A percentile compares a stretch with the other conserved stretches of the same genome.
Evolutionary conservation across 805 yeast species (phyloP).

Genomic region (Starmerella tilneyi): DNA sequence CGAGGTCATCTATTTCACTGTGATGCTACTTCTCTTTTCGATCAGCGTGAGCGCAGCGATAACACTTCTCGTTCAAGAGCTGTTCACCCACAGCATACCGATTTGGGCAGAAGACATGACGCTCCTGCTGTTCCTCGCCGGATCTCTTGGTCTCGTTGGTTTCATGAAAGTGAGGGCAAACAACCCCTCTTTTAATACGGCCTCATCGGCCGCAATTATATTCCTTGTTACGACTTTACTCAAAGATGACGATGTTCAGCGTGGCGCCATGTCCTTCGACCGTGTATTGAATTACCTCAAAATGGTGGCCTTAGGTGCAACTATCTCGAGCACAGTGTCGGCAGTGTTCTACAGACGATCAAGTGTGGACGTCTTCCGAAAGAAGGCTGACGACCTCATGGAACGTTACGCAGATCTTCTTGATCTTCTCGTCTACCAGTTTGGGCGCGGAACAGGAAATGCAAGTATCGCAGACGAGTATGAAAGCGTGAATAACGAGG

Average conservation of each 20-base stretch:
- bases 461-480: slow-evolving; percentile 27
- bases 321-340: slow-evolving; percentile 50
- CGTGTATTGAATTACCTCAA: slow-evolving; percentile 45
- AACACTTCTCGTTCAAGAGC: slow-evolving; percentile 29
- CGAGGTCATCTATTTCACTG: slow-evolving; percentile 57
- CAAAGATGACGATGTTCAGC: slow-evolving; percentile 59
- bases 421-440: slow-evolving; percentile 42
- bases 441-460: slow-evolving; percentile 38
- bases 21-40: slow-evolving; percentile 45
- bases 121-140: slow-evolving; percentile 41
- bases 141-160: slow-evolving; percentile 55
- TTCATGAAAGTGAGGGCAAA: slow-evolving; percentile 57
- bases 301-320: slow-evolving; percentile 53
- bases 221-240: slow-evolving; percentile 59
- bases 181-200: slow-evolving; percentile 65
- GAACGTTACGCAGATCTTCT: slow-evolving; percentile 37
- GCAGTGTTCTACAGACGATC: slow-evolving; percentile 48
- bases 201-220: slow-evolving; percentile 67
- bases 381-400: slow-evolving; percentile 35
- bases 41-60: slow-evolving; percentile 40
- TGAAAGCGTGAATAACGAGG: slow-evolving; percentile 4
- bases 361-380: slow-evolving; percentile 25
- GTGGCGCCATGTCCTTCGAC: slow-evolving; percentile 45
- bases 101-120: slow-evolving; percentile 45
- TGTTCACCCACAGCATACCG: slow-evolving; percentile 35